Conservation (phyloP, 139 green algal genomes). For the Picochlorum sp. region DNA sequence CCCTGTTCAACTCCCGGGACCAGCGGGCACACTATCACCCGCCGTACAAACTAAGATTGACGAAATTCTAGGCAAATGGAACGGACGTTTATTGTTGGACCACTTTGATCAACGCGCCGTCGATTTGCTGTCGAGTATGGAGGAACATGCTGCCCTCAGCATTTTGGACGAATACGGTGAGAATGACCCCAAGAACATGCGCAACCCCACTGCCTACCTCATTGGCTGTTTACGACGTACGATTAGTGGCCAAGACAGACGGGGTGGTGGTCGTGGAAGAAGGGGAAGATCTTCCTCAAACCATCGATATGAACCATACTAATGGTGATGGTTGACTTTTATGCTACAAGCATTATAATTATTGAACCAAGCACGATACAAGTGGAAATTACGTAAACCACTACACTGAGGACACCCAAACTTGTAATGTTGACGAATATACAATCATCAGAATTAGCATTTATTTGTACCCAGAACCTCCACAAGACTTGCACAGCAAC, state of each 20-base stretch:
- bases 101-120: constrained; percentile 12
- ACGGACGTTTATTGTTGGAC: constrained; percentile 6
- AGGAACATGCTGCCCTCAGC: neutral
- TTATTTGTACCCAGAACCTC: constrained; percentile 4
- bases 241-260: neutral
- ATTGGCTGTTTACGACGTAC: constrained; percentile 16
- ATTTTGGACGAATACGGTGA: constrained; percentile 12
- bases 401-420: too few relatives aligned
- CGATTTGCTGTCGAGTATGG: constrained; percentile 10
- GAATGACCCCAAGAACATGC: constrained; percentile 11
- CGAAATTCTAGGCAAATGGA: neutral
- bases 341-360: neutral
- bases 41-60: constrained; percentile 6
- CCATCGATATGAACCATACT: neutral
- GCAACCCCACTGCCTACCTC: constrained; percentile 8
- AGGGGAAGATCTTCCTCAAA: neutral
- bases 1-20: neutral
- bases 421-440: too few relatives aligned
- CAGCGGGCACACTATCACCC: neutral
- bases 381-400: too few relatives aligned
- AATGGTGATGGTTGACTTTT: too few relatives aligned
- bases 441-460: neutral
- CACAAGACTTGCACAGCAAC: constrained; percentile 8
- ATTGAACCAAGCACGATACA: too few relatives aligned
- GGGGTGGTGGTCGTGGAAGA: neutral